Percentiles rank a stretch among this genome's conserved stretches.
Conservation (phyloP, 345 rosid species). For the Populus nigra region DNA sequence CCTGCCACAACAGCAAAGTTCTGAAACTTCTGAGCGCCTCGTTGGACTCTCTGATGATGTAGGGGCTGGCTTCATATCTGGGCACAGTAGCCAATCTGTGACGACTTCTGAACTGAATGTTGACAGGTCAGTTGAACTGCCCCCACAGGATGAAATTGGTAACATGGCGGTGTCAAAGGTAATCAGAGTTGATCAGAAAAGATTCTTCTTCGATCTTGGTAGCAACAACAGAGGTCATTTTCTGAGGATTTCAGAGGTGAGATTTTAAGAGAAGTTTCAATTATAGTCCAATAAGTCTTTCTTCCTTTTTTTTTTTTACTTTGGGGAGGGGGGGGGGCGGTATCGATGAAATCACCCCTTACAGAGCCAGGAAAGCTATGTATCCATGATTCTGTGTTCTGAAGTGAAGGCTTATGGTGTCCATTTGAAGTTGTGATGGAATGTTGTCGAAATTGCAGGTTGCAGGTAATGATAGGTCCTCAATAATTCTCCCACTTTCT, state of each 20-base stretch:
- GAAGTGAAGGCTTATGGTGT: neutral
- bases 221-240: constrained; percentile 93
- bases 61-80: constrained; percentile 98
- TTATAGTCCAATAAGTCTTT: neutral
- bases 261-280: constrained; percentile 3
- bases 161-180: constrained; percentile 67
- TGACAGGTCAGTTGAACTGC: constrained; percentile 67
- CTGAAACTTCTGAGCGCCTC: constrained; percentile 66
- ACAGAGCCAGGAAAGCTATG: neutral
- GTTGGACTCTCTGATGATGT: constrained; percentile 98
- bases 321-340: neutral
- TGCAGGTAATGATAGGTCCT: constrained; percentile 91
- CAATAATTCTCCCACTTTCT: constrained; percentile 89
- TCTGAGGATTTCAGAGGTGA: constrained; percentile 93
- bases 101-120: constrained; percentile 64
- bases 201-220: constrained; percentile 94
- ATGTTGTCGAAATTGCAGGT: constrained; percentile 51
- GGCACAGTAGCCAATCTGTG: constrained; percentile 72
- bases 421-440: neutral
- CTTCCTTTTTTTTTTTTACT: neutral
- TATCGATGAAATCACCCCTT: neutral
- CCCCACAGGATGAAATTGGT: constrained; percentile 68
- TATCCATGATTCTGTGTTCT: neutral
- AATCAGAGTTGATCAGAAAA: constrained; percentile 89
- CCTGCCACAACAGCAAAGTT: constrained; percentile 50